Evolutionary conservation across 345 rosid species (phyloP), one percentile per base, ranked within the genome.

Genomic region (Brassica cretica): DNA sequence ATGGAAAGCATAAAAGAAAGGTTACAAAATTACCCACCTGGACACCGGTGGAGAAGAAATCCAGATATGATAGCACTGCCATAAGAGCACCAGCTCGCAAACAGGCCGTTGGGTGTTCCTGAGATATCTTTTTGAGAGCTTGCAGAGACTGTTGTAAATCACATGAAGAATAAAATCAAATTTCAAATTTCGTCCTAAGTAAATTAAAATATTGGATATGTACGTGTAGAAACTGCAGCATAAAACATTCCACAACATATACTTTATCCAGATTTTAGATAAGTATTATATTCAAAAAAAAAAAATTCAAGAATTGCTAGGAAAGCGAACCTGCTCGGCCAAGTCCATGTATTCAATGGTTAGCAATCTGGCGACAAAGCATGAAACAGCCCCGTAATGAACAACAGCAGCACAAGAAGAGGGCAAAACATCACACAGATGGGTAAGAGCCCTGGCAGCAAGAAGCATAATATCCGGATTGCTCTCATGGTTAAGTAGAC

Each of bases 61-160:
- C 99, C 80, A 96, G 86, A 76, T 93, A 96, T 0, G 98, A 91
- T 81, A 96, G 98, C 80, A 96, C 99, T 0, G 99, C 99, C 99
- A 96, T 96, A 56, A 96, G 95, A 65, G 99, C 98, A 76, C 99
- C 99, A 33, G 97, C 99, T 69, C 99, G 89, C 82, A 96, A 76
- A 80, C 99, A 96, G n/a, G 98, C 96, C 78, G 99, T 96, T 32
- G 99, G 99, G 71, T 96, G 98, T 79, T 96, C 99, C 85, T 90
- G 99, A 66, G 99, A 96, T 85, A 96, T 96, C 90, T 96, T 96
- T 84, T 96, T 96, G 66, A 96, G 83, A 16, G 98, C 99, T 90
- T 96, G 99, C 78, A 96, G 80, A 66, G 98, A 93, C 98, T 96
- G 88, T 82, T 80, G 7, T 68, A 72, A 74, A 24, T 29, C 71